A percentile compares a stretch with the other conserved stretches of the same genome.
These are phyloP conservation scores for Extremus antarcticus DNA, from an alignment of 495 filamentous ascomycete genomes.

Conservation along the genomic window DNA sequence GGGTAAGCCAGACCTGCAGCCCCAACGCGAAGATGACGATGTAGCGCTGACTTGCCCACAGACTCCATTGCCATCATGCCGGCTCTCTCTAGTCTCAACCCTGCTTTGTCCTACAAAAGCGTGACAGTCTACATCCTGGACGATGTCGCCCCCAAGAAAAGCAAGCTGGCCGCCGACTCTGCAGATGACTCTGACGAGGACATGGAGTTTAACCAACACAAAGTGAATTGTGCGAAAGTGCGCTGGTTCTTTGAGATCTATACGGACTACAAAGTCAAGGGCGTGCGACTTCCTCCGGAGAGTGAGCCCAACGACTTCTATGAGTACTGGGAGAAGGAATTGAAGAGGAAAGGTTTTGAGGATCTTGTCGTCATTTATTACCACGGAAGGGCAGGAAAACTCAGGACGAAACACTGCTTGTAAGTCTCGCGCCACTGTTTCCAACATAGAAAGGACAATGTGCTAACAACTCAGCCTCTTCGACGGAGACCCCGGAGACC, in stretches of 20 bases:
- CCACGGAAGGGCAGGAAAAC: conserved; percentile 1
- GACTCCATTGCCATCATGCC: too few species aligned
- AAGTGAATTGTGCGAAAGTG: not conserved
- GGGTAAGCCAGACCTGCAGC: too few species aligned
- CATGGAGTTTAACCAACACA: not conserved
- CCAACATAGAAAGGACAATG: not conserved
- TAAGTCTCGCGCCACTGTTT: not conserved
- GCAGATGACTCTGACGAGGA: not conserved
- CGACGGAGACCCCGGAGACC: not conserved
- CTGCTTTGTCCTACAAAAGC: not conserved
- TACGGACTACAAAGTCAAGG: not conserved
- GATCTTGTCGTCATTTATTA: conserved; percentile 11
- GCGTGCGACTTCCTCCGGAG: not conserved
- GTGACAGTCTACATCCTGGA: not conserved
- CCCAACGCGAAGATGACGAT: too few species aligned
- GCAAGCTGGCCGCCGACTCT: not conserved
- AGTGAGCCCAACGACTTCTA: not conserved
- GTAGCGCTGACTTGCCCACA: too few species aligned
- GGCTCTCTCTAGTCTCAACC: not conserved
- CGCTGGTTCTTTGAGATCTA: not conserved
- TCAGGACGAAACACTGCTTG: not conserved
- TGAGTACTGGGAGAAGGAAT: conserved; percentile 3
- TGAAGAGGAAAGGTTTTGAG: not conserved
- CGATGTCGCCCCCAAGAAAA: not conserved
- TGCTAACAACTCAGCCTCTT: not conserved